phyloP scores from a whole-genome alignment of 169 alveolate genomes.

The Plasmodium adleri region DNA sequence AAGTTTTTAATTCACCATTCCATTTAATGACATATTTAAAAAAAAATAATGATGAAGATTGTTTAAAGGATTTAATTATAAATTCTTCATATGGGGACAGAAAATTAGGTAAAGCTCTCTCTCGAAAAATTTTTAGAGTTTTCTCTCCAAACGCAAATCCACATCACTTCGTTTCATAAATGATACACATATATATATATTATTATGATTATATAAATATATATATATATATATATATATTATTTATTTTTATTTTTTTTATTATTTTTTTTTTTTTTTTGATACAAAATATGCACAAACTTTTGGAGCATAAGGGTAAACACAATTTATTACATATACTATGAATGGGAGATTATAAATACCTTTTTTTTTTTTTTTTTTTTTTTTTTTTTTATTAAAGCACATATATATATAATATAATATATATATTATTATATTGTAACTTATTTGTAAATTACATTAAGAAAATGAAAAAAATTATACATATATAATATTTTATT shows the following conservation, averaged over 20 bases:
- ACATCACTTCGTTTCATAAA: conserved; percentile 34
- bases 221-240: not conserved
- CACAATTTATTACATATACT: no score
- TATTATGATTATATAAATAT: not conserved
- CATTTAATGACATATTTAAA: conserved; percentile 57
- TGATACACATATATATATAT: not conserved
- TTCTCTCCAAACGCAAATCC: conserved; percentile 55
- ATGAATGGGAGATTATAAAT: no score
- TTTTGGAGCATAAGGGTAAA: no score
- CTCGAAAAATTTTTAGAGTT: conserved; percentile 52
- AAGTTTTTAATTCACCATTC: conserved; percentile 45
- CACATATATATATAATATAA: no score
- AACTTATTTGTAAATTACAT: no score
- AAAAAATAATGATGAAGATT: conserved; percentile 71
- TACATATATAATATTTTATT: no score
- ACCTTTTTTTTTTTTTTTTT: no score
- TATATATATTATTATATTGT: no score
- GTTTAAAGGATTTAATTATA: conserved; percentile 43
- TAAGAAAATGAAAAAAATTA: no score
- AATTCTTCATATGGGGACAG: conserved; percentile 70
- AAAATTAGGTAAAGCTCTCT: conserved; percentile 57
- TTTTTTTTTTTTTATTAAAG: no score
- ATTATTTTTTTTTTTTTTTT: not conserved
- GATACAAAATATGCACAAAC: not conserved
- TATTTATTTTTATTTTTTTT: not conserved